Base-by-base conservation (phyloP, 495 filamentous ascomycete species). In the Daldinia loculata region DNA sequence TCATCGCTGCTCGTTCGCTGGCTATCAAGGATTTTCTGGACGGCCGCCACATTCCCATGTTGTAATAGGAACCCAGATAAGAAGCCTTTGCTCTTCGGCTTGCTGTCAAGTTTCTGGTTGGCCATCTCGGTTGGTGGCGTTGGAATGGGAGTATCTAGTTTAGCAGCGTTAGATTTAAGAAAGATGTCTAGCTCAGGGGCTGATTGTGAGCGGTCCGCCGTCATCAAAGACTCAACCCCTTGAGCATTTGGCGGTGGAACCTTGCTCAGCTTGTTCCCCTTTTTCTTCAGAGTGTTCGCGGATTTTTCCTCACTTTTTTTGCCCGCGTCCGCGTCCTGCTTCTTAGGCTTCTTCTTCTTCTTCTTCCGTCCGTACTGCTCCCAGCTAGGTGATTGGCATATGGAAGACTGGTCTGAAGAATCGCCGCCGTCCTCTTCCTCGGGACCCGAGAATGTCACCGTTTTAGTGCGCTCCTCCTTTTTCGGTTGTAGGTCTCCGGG, bases 301-400 rank as follows among this genome's bases (percentile, higher is more conserved):
- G 74, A 69, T 55, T 80, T 80, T 56, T 78, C 77, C 65, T 80
- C 82, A 58, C 82, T 77, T 59, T 80, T 84, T 67, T 78, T 79
- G 50, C 72, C 74, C 58, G 79, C 78, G 56, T 81, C 78, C n/a
- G 73, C 76, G 66, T 83, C 81, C 29, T 78, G 77, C 69, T 82
- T 83, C 32, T 81, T 75, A n/a, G 75, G 67, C 69, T 79, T 77
- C 75, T 79, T 77, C 75, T 84, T 84, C 41, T 85, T 84, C 65
- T 84, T 84, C 73, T 81, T 83, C 36, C 81, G 78, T 6, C 78
- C 77, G 64, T 84, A 81, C 51, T 81, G 80, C 56, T 85, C 85
- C 85, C 85, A 86, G 56, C 83, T 86, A 14, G 85, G 85, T 4
- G 85, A 87, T 56, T 86, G 84, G 60, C 85, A 87, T 51, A 87